Conservation (phyloP, 1,284 basidiomycete genomes). For the Xerocomus nothofagi region DNA sequence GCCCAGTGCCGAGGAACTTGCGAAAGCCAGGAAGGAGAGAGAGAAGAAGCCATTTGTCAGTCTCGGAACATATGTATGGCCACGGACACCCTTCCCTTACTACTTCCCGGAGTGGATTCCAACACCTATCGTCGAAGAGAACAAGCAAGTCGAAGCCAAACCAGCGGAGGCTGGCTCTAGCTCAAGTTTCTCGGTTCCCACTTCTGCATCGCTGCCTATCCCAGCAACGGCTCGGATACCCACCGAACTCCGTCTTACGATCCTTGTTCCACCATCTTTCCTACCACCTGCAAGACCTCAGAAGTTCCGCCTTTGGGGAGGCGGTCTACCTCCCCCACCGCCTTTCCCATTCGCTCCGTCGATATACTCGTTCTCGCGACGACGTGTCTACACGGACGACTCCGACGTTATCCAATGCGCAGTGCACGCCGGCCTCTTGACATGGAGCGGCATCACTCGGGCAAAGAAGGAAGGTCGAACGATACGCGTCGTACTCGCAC, state of each 20-base stretch:
- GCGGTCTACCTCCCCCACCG: slow-evolving; percentile 48
- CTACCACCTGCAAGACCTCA: slow-evolving; percentile 52
- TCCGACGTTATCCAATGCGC: slow-evolving; percentile 74
- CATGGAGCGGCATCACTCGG: slow-evolving; percentile 54
- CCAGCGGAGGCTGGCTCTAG: slow-evolving; percentile 8
- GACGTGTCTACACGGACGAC: slow-evolving; percentile 71
- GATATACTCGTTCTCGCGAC: slow-evolving; percentile 31
- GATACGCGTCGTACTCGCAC: slow-evolving; percentile 50
- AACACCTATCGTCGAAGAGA: slow-evolving; percentile 23
- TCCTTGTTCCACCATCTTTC: slow-evolving; percentile 59
- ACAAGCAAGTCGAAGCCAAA: slow-evolving; percentile 10
- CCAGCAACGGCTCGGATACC: slow-evolving; percentile 15
- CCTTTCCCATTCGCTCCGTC: slow-evolving; percentile 31
- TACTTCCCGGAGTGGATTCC: slow-evolving; percentile 42
- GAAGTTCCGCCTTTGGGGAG: slow-evolving; percentile 65
- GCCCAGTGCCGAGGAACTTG: slow-evolving; percentile 35
- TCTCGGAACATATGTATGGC: slow-evolving; percentile 67
- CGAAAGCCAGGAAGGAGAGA: slow-evolving; percentile 34
- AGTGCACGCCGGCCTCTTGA: slow-evolving; percentile 62
- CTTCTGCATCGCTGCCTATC: slow-evolving; percentile 14
- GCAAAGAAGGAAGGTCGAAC: slow-evolving; percentile 56
- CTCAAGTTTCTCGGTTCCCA: slow-evolving; percentile 6
- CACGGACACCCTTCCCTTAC: slow-evolving; percentile 52
- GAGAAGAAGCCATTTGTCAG: slow-evolving; percentile 42
- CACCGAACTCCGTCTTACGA: slow-evolving; percentile 56